phyloP scores from a whole-genome alignment of 2,329 filamentous ascomycete species.

The Phyllosticta citrichinensis region DNA sequence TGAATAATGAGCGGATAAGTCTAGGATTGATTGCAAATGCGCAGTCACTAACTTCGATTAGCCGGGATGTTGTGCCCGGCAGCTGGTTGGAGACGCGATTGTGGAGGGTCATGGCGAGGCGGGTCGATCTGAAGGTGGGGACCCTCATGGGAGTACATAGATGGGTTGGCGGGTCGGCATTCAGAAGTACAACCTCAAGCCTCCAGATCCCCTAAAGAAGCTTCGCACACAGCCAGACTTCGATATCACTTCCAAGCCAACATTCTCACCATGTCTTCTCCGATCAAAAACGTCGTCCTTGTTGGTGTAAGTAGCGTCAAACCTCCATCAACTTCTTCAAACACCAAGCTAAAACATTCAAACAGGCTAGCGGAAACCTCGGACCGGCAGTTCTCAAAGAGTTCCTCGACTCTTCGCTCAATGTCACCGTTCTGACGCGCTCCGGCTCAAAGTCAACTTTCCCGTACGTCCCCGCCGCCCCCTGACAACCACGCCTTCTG shows the following conservation, averaged over 20 bases:
- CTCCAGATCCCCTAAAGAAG: neutral
- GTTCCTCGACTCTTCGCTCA: slow-evolving; percentile 17
- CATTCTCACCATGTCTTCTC: neutral
- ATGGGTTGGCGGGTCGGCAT: neutral
- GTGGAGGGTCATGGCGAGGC: neutral
- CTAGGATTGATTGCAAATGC: neutral
- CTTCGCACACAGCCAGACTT: neutral
- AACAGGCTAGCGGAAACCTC: slow-evolving; percentile 19
- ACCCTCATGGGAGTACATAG: neutral
- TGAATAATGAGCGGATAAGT: neutral
- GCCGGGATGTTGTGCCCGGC: neutral
- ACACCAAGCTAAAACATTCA: neutral
- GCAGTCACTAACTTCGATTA: neutral
- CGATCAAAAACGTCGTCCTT: slow-evolving; percentile 9
- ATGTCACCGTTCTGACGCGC: slow-evolving; percentile 24
- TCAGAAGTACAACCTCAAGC: neutral
- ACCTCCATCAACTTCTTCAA: neutral
- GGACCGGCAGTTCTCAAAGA: slow-evolving; percentile 20
- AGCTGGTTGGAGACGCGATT: neutral
- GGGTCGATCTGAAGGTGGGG: neutral
- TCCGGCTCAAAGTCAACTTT: slow-evolving; percentile 16
- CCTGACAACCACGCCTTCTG: neutral
- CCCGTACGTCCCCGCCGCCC: slow-evolving; percentile 6
- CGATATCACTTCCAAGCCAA: neutral
- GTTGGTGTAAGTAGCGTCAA: slow-evolving; percentile 1